Conservation (phyloP, 169 alveolate species). For the Cryptosporidium canis region DNA sequence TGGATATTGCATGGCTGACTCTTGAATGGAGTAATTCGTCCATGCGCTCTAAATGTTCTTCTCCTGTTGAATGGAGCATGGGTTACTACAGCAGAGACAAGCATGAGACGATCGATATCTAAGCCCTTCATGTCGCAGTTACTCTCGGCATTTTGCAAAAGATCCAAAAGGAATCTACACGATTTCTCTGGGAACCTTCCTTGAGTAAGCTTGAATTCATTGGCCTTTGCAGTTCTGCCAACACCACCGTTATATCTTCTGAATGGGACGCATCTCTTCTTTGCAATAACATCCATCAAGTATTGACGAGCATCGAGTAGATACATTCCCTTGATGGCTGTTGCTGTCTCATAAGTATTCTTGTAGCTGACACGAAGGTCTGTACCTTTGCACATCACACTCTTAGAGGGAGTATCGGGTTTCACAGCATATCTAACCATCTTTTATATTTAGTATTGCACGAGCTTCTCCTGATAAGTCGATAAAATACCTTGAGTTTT, state of each 20-base stretch:
- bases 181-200: constrained; percentile 99
- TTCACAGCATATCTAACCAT: constrained; percentile 70
- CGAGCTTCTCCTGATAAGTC: neutral
- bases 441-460: neutral
- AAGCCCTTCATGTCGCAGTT: constrained; percentile 96
- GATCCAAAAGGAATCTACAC: constrained; percentile 89
- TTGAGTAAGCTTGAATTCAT: constrained; percentile 91
- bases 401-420: constrained; percentile 77
- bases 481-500: neutral
- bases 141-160: constrained; percentile 92
- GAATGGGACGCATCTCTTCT: constrained; percentile 96
- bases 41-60: constrained; percentile 98
- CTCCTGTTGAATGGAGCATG: constrained; percentile 97
- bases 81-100: constrained; percentile 93
- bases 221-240: constrained; percentile 98
- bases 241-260: constrained; percentile 94
- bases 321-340: constrained; percentile 94
- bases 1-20: constrained; percentile 91
- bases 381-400: constrained; percentile 85
- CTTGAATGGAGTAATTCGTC: constrained; percentile 94
- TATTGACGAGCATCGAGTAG: constrained; percentile 92
- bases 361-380: constrained; percentile 94
- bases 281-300: constrained; percentile 94
- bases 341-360: constrained; percentile 96
- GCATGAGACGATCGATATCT: constrained; percentile 88